Evolutionary conservation across 2,329 filamentous ascomycete species (phyloP).

Genomic region (Penicillium sp.): DNA sequence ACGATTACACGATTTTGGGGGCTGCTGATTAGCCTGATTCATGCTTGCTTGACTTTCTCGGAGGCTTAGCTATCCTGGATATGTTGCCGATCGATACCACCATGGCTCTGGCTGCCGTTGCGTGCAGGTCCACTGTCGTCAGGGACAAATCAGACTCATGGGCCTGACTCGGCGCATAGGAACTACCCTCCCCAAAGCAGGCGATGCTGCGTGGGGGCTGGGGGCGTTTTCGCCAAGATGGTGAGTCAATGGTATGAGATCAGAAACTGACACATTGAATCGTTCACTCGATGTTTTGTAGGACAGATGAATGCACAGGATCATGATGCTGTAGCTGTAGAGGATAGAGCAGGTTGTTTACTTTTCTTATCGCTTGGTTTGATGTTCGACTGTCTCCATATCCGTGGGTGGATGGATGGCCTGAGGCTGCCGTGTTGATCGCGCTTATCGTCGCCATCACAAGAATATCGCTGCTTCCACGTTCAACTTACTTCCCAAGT

Average conservation of each 20-base stretch:
- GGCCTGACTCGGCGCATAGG: not conserved
- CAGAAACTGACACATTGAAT: not conserved
- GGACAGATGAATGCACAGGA: too few relatives aligned
- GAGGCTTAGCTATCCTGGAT: not conserved
- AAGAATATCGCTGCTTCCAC: not conserved
- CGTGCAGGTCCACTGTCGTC: not conserved
- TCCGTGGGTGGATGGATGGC: not conserved
- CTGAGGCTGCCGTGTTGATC: not conserved
- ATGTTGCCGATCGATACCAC: conserved; percentile 1
- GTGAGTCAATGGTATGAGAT: not conserved
- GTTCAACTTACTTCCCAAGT: not conserved
- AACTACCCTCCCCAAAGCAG: not conserved
- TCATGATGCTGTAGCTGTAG: not conserved
- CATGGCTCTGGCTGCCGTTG: not conserved
- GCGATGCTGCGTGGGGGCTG: not conserved
- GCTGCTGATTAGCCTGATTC: not conserved
- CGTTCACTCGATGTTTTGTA: too few relatives aligned
- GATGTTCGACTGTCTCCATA: not conserved
- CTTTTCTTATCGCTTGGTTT: not conserved
- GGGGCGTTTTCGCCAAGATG: not conserved
- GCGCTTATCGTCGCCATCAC: not conserved
- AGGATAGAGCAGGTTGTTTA: not conserved
- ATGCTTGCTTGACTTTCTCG: not conserved
- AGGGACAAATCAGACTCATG: not conserved
- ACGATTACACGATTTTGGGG: conserved; percentile 12